Evolutionary conservation across 495 filamentous ascomycete species (phyloP).

Genomic region (Penicillium lividum): DNA sequence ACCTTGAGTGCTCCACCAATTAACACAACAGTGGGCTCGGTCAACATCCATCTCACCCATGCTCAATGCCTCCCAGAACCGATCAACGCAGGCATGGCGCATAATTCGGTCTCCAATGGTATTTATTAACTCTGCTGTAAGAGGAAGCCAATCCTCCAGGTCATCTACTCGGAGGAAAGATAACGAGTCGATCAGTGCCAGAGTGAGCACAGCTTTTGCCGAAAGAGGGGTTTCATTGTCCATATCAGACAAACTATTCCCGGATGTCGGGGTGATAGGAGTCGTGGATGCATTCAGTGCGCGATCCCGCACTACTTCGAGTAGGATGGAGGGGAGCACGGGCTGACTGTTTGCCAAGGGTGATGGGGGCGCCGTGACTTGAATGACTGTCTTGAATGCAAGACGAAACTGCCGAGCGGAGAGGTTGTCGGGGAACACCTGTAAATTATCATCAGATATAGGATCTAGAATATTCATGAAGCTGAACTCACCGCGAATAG

Average conservation of each 20-base stretch:
- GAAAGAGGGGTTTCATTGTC: constrained; percentile 54
- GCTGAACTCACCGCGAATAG: constrained; percentile 63
- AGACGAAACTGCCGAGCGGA: constrained; percentile 89
- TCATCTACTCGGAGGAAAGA: constrained; percentile 68
- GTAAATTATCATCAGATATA: constrained; percentile 18
- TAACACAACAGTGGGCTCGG: constrained; percentile 73
- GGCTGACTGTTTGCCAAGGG: constrained; percentile 69
- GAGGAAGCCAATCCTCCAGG: constrained; percentile 75
- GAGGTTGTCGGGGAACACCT: constrained; percentile 78
- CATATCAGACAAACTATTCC: constrained; percentile 34
- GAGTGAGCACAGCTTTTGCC: constrained; percentile 75
- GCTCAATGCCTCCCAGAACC: constrained; percentile 84
- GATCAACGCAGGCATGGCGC: constrained; percentile 63
- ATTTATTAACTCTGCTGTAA: constrained; percentile 69
- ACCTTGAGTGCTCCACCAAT: constrained; percentile 81
- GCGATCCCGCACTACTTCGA: constrained; percentile 78
- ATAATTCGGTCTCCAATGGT: constrained; percentile 59
- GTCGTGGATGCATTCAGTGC: constrained; percentile 56
- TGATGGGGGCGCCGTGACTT: constrained; percentile 81
- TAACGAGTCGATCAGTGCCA: constrained; percentile 82
- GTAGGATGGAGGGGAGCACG: constrained; percentile 70
- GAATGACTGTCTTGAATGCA: constrained; percentile 86
- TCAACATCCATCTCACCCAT: constrained; percentile 93
- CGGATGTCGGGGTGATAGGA: constrained; percentile 40
- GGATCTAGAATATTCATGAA: background rate